Evolutionary conservation across 345 rosid genomes (phyloP).

Genomic region (Litchi chinensis): DNA sequence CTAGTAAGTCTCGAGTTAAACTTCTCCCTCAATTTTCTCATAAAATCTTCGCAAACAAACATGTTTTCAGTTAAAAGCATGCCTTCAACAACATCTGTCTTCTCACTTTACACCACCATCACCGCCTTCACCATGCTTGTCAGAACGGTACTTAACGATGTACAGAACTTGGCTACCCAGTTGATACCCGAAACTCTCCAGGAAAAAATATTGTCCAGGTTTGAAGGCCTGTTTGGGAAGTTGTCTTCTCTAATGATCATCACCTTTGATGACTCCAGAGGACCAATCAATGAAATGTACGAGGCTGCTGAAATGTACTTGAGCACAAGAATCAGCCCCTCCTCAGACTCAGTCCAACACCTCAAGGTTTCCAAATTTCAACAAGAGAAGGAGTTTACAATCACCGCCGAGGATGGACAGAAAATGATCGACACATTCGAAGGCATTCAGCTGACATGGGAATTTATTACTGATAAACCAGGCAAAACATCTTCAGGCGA

Average conservation of each 20-base stretch:
- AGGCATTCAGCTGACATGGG: constrained; percentile 31
- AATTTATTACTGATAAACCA: constrained; percentile 17
- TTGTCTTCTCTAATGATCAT: constrained; percentile 4
- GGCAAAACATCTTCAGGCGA: not conserved
- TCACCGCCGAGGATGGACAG: constrained; percentile 28
- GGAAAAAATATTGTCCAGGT: not conserved
- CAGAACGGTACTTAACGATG: not conserved
- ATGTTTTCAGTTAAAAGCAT: constrained; percentile 25
- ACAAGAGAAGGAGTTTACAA: constrained; percentile 4
- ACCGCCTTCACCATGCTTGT: constrained; percentile 22
- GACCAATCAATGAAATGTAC: constrained; percentile 19
- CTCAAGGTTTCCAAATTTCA: constrained; percentile 17
- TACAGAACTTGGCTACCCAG: constrained; percentile 4
- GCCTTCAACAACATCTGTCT: constrained; percentile 29
- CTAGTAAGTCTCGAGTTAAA: too few species aligned
- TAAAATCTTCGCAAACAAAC: not conserved
- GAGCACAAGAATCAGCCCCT: constrained; percentile 11
- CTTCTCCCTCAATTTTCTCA: too few species aligned
- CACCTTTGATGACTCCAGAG: constrained; percentile 16
- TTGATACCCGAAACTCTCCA: constrained; percentile 1
- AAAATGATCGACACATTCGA: constrained; percentile 24
- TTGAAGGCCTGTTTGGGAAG: constrained; percentile 2
- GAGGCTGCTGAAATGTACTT: constrained; percentile 18
- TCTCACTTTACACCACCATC: constrained; percentile 23
- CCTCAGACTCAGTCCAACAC: not conserved